These are phyloP conservation scores for Backusella mclennaniae DNA, from an alignment of 192 early-diverging fungal species.

Conservation along the genomic window DNA sequence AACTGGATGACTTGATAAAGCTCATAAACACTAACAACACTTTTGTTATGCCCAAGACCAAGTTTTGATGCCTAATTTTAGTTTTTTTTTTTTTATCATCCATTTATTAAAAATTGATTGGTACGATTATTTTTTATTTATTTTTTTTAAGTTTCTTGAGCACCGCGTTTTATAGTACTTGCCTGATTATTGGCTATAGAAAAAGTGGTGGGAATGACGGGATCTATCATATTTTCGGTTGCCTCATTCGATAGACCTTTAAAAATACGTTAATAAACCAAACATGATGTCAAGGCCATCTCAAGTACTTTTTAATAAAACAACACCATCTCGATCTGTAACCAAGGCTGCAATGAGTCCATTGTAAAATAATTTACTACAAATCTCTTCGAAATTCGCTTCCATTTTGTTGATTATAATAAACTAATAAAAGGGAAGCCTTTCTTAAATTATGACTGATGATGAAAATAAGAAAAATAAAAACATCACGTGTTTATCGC, in stretches of 20 bases:
- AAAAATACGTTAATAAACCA: neutral
- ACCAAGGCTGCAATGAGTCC: slow-evolving; percentile 54
- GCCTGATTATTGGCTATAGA: slow-evolving; percentile 61
- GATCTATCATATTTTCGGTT: slow-evolving; percentile 45
- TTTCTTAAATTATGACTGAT: too few relatives aligned
- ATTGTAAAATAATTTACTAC: slow-evolving; percentile 34
- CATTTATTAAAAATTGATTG: neutral
- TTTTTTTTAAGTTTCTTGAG: neutral
- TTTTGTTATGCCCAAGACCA: slow-evolving; percentile 58
- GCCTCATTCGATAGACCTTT: slow-evolving; percentile 33
- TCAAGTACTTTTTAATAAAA: slow-evolving; percentile 50
- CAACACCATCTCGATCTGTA: slow-evolving; percentile 62
- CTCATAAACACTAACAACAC: slow-evolving; percentile 56
- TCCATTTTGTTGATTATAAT: neutral
- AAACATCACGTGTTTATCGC: neutral
- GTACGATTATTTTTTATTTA: neutral
- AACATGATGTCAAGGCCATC: neutral
- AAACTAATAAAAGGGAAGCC: neutral
- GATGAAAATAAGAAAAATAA: neutral
- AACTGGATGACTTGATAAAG: slow-evolving; percentile 61
- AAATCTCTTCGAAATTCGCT: neutral
- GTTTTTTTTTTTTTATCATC: neutral
- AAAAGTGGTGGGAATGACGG: slow-evolving; percentile 58
- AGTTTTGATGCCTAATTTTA: slow-evolving; percentile 55
- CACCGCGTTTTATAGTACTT: slow-evolving; percentile 9